Conservation (phyloP, 2,329 filamentous ascomycete species). For the Paraconiothyrium brasiliense region DNA sequence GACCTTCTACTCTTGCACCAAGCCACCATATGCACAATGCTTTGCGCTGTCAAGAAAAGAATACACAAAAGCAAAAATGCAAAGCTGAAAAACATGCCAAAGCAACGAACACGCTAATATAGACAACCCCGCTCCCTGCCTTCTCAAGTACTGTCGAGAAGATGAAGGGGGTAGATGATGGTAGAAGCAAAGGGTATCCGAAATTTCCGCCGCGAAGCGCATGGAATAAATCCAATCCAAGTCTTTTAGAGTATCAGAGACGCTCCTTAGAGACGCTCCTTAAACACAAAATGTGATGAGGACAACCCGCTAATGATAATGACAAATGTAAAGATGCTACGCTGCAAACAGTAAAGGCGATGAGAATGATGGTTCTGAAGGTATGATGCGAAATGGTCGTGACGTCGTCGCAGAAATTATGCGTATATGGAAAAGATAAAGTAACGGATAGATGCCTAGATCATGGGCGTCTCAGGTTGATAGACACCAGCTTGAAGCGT, state of each 20-base stretch:
- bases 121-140: conserved; percentile 8
- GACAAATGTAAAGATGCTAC: conserved; percentile 32
- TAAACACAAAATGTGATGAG: conserved; percentile 19
- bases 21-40: conserved; percentile 20
- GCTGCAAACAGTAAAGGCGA: conserved; percentile 30
- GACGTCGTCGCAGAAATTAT: conserved; percentile 39
- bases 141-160: not conserved
- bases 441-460: conserved; percentile 28
- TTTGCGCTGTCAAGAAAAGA: conserved; percentile 5
- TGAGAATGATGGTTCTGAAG: conserved; percentile 34
- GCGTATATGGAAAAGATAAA: conserved; percentile 18
- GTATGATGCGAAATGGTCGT: conserved; percentile 34
- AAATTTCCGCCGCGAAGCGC: conserved; percentile 46
- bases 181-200: conserved; percentile 42
- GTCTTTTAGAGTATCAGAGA: conserved; percentile 24
- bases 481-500: conserved; percentile 56
- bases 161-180: conserved; percentile 12
- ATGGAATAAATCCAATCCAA: conserved; percentile 28
- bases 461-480: conserved; percentile 46
- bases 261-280: conserved; percentile 13
- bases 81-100: conserved; percentile 17
- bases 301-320: conserved; percentile 37
- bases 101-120: conserved; percentile 14
- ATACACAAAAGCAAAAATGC: conserved; percentile 17
- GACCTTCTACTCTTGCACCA: conserved; percentile 21